These are phyloP conservation scores for Penicillium sp. DNA, from an alignment of 2,329 filamentous ascomycete species.

Conservation along the genomic window DNA sequence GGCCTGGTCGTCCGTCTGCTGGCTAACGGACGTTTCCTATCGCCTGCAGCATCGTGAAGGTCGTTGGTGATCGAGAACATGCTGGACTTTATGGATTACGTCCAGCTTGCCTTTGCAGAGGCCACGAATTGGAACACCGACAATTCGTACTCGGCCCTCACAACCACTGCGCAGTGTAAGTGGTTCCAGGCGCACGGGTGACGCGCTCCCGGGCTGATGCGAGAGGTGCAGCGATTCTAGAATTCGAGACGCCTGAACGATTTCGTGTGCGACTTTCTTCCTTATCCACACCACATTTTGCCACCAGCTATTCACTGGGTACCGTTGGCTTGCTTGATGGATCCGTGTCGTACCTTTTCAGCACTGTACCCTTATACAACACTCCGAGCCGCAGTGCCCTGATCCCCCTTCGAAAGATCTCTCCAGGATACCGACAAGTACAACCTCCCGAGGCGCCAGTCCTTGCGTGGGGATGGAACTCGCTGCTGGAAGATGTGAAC, in stretches of 20 bases:
- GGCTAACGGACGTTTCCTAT: not conserved
- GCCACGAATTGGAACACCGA: conserved; percentile 84
- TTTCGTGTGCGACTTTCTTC: conserved; percentile 83
- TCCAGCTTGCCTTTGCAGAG: conserved; percentile 83
- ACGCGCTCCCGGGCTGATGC: conserved; percentile 5
- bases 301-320: conserved; percentile 86
- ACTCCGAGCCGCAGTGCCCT: conserved; percentile 62
- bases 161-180: conserved; percentile 72
- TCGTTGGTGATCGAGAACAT: conserved; percentile 45
- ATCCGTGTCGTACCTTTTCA: conserved; percentile 95
- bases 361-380: conserved; percentile 68
- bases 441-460: conserved; percentile 39
- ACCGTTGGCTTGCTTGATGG: conserved; percentile 89
- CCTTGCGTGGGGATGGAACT: conserved; percentile 29
- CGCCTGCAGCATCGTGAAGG: conserved; percentile 1
- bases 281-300: conserved; percentile 85
- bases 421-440: conserved; percentile 77
- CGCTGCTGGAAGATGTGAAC: conserved; percentile 22
- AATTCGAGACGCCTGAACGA: conserved; percentile 80
- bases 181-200: conserved; percentile 9
- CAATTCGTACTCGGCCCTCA: conserved; percentile 85
- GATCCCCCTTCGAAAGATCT: conserved; percentile 69
- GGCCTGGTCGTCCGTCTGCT: not conserved
- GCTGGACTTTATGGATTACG: conserved; percentile 97
- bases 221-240: conserved; percentile 61